Conservation (phyloP, 768 basidiomycete genomes). For the Lentinus brumalis region DNA sequence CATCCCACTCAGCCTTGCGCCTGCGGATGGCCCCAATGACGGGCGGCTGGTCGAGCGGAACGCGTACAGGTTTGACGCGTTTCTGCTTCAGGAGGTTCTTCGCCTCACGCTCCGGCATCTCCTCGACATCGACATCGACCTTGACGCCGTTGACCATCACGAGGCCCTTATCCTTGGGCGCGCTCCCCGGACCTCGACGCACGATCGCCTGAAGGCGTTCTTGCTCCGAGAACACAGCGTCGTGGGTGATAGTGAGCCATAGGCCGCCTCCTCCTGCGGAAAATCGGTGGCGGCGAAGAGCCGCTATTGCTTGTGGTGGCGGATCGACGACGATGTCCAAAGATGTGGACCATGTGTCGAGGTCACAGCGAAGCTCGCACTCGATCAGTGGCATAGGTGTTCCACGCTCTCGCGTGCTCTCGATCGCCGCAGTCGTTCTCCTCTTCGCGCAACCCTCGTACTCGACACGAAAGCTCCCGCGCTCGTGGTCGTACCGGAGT, state of each 20-base stretch:
- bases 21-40: slow-evolving; percentile 71
- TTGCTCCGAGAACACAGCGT: slow-evolving; percentile 73
- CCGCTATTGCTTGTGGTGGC: slow-evolving; percentile 80
- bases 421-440: slow-evolving; percentile 24
- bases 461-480: slow-evolving; percentile 76
- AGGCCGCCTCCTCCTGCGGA: slow-evolving; percentile 88
- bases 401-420: slow-evolving; percentile 14
- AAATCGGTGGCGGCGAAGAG: slow-evolving; percentile 83
- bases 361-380: slow-evolving; percentile 89
- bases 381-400: slow-evolving; percentile 60
- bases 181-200: slow-evolving; percentile 60
- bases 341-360: slow-evolving; percentile 84
- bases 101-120: slow-evolving; percentile 83
- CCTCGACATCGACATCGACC: slow-evolving; percentile 84
- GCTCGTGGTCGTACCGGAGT: slow-evolving; percentile 86
- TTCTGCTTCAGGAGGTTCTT: slow-evolving; percentile 83
- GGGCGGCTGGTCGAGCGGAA: slow-evolving; percentile 93
- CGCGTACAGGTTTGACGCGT: slow-evolving; percentile 79
- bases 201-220: slow-evolving; percentile 78
- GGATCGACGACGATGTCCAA: slow-evolving; percentile 93
- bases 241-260: slow-evolving; percentile 92
- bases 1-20: slow-evolving; percentile 73
- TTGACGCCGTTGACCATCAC: slow-evolving; percentile 91
- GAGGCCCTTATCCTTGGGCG: slow-evolving; percentile 72
- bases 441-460: slow-evolving; percentile 71